Evolutionary conservation across 2,329 filamentous ascomycete species (phyloP).

Genomic region (Clarireedia sp.): DNA sequence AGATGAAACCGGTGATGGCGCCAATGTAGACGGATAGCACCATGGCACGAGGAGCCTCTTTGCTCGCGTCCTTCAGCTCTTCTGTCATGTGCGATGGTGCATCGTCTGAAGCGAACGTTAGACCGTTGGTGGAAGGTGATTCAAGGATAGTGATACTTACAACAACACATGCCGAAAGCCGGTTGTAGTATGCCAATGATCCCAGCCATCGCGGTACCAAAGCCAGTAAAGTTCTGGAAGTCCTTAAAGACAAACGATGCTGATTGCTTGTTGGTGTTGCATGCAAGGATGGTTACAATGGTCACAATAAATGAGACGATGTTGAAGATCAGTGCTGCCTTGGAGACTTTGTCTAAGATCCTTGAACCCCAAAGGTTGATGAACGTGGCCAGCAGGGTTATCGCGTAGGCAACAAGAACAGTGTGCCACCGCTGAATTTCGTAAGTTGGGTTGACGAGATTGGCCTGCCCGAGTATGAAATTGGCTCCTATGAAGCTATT

Average conservation of each 20-base stretch:
- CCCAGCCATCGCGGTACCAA: slow-evolving; percentile 40
- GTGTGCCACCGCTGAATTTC: slow-evolving; percentile 49
- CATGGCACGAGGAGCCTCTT: slow-evolving; percentile 42
- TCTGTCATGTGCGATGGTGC: slow-evolving; percentile 46
- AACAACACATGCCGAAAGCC: slow-evolving; percentile 47
- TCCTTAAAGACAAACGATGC: slow-evolving; percentile 47
- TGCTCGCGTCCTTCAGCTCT: slow-evolving; percentile 43
- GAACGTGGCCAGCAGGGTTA: slow-evolving; percentile 36
- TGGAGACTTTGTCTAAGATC: slow-evolving; percentile 43
- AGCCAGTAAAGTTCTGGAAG: slow-evolving; percentile 48
- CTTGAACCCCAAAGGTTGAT: slow-evolving; percentile 44
- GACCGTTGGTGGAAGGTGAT: neutral
- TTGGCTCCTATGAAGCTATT: slow-evolving; percentile 48
- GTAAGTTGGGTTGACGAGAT: slow-evolving; percentile 43
- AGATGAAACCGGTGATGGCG: slow-evolving; percentile 39
- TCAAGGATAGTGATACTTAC: slow-evolving; percentile 13
- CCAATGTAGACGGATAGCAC: slow-evolving; percentile 41
- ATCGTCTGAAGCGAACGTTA: slow-evolving; percentile 12
- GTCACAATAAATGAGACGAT: slow-evolving; percentile 44
- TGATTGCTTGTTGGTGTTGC: slow-evolving; percentile 45
- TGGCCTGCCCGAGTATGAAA: slow-evolving; percentile 46
- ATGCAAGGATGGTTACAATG: slow-evolving; percentile 43
- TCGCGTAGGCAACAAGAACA: slow-evolving; percentile 43
- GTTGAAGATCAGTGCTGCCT: slow-evolving; percentile 45
- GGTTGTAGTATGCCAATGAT: slow-evolving; percentile 47